Evolutionary conservation across 768 basidiomycete species (phyloP).

Genomic region (Hygrophorus pudorinus): DNA sequence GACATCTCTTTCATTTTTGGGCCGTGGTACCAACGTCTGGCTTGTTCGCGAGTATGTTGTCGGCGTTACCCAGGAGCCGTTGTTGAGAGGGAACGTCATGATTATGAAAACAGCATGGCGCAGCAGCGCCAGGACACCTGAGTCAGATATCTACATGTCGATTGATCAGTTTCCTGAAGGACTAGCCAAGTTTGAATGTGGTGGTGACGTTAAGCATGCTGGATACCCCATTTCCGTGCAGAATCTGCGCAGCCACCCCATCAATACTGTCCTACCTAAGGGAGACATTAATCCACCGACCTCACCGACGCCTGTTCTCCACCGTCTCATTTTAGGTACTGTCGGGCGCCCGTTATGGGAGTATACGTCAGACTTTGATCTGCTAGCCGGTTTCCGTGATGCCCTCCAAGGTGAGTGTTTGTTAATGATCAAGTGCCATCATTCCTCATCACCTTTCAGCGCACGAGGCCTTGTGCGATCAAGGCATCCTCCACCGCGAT

Average conservation of each 20-base stretch:
- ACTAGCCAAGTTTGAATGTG: constrained; percentile 12
- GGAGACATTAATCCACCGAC: neutral
- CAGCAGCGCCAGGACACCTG: constrained; percentile 8
- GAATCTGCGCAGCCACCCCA: constrained; percentile 3
- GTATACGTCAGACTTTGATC: constrained; percentile 10
- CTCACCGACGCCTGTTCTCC: constrained; percentile 7
- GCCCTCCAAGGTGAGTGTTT: constrained; percentile 11
- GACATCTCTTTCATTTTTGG: constrained; percentile 11
- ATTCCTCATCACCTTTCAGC: constrained; percentile 6
- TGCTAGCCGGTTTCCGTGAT: constrained; percentile 11
- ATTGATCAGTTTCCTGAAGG: constrained; percentile 6
- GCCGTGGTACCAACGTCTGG: constrained; percentile 13
- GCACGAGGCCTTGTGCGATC: constrained; percentile 12
- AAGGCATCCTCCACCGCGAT: constrained; percentile 22
- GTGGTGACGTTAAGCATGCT: constrained; percentile 10
- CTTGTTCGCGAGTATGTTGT: constrained; percentile 1
- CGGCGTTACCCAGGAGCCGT: neutral
- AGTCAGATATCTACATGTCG: constrained; percentile 12
- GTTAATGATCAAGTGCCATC: neutral
- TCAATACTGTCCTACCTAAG: neutral
- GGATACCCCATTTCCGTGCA: constrained; percentile 6
- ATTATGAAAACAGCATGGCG: constrained; percentile 13
- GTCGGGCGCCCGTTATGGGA: constrained; percentile 14
- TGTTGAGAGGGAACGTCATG: constrained; percentile 2
- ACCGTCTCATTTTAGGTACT: constrained; percentile 12